Base-by-base conservation (phyloP, 345 rosid species). In the Dimocarpus longan region DNA sequence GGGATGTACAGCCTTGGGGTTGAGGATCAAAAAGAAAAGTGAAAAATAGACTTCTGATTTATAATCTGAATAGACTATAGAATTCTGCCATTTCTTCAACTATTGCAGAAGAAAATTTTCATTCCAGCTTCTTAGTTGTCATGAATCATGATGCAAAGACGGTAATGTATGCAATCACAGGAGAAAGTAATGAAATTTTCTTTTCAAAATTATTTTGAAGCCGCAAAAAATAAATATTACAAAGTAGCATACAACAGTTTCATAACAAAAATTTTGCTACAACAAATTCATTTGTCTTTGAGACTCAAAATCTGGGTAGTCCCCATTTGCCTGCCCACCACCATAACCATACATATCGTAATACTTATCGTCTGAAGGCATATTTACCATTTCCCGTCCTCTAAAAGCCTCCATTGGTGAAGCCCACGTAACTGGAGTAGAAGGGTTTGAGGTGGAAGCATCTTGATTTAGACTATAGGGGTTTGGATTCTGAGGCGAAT, bases 401-500 rank as follows among this genome's bases (percentile, higher is more conserved):
- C 90, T 79, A 70, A 88, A 88, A 76, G 88, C 89, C 64, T 92
- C 97, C 92, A 85, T 85, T 1, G 91, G 87, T 0, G 92, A 83
- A 66, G 85, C 90, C 87, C 93, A 86, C 0, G 91, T 79, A 54
- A 91, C 86, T 0, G 92, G 91, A 66, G 88, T 91, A 5, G 95
- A 88, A 70, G 87, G 85, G 85, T 85, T 91, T 43, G 96, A 87
- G 74, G 86, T 69, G 0, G 93, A 85, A 46, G 83, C 92, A 74
- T 93, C 98, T 81, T 90, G 97, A 84, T 84, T 92, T 68, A 89
- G 64, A 65, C 84, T 65, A 10, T 85, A 82, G 40, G 81, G 80
- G 4, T 71, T 76, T 7, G 93, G 92, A 82, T 93, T 91, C 81
- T 90, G 95, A 0, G 93, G 97, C 32, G 96, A 90, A 84, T 89